Conservation (phyloP, 2,329 filamentous ascomycete species). For the Colletotrichum karsti region DNA sequence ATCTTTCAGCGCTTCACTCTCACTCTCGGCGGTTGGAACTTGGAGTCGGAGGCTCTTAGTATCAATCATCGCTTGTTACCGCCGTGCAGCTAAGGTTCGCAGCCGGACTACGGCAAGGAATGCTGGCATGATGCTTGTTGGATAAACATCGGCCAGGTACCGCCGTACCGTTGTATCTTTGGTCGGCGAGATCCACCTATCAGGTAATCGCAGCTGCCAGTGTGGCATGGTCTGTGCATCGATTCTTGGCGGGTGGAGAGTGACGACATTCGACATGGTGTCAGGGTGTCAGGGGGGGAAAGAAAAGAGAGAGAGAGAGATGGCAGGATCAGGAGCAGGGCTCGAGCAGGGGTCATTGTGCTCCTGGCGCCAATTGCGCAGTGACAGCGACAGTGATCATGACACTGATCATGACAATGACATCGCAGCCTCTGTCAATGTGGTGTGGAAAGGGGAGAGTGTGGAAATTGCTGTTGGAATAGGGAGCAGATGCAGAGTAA, state of each 20-base stretch:
- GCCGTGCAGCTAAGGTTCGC: neutral
- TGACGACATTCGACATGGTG: conserved; percentile 24
- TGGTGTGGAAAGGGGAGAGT: no score
- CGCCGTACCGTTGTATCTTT: neutral
- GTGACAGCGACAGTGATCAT: neutral
- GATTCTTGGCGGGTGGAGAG: conserved; percentile 6
- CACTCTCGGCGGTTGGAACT: no score
- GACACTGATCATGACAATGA: no score
- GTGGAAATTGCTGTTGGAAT: neutral
- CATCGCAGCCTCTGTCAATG: no score
- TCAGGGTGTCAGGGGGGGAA: neutral
- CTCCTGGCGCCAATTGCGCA: neutral
- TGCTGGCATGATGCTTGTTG: conserved; percentile 24
- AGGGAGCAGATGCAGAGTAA: neutral
- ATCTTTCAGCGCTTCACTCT: conserved; percentile 11
- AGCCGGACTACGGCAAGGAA: neutral
- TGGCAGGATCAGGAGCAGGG: neutral
- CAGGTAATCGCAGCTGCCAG: neutral
- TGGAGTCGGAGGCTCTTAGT: no score
- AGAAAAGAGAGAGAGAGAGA: neutral
- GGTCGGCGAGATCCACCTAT: neutral
- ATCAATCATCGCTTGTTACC: conserved; percentile 1
- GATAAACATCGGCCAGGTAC: conserved; percentile 9
- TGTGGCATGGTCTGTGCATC: conserved; percentile 11
- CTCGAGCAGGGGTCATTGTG: neutral